Percentiles rank a stretch among this genome's conserved stretches.
Evolutionary conservation across 2,329 filamentous ascomycete species (phyloP).

Genomic region (Chalaropsis thielavioides): DNA sequence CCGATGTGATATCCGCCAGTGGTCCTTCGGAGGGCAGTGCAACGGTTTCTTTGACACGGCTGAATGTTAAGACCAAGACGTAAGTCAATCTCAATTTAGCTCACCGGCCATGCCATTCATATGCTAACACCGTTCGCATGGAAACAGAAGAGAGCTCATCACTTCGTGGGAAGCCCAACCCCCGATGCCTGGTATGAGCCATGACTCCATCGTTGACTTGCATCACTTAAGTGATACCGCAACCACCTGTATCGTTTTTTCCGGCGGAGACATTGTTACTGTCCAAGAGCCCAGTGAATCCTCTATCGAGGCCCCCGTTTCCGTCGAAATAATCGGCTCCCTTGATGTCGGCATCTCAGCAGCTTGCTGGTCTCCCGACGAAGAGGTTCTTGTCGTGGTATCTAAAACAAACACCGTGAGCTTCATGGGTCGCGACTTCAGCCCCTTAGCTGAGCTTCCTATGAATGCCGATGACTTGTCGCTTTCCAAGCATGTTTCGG

Average conservation of each 20-base stretch:
- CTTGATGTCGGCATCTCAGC: slow-evolving; percentile 84
- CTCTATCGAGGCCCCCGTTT: slow-evolving; percentile 25
- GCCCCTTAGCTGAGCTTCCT: slow-evolving; percentile 60
- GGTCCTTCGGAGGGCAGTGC: slow-evolving; percentile 59
- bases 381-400: slow-evolving; percentile 72
- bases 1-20: slow-evolving; percentile 69
- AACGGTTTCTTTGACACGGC: slow-evolving; percentile 54
- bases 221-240: slow-evolving; percentile 74
- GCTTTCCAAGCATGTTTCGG: slow-evolving; percentile 84
- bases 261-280: slow-evolving; percentile 79
- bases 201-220: slow-evolving; percentile 62
- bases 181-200: slow-evolving; percentile 57
- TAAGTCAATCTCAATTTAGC: slow-evolving; percentile 24
- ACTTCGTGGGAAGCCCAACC: slow-evolving; percentile 82
- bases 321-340: slow-evolving; percentile 89
- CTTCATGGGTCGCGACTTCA: slow-evolving; percentile 87
- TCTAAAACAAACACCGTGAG: slow-evolving; percentile 68
- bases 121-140: slow-evolving; percentile 6
- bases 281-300: slow-evolving; percentile 49
- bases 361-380: slow-evolving; percentile 87
- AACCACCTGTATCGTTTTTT: slow-evolving; percentile 67
- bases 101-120: neutral
- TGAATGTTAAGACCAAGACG: slow-evolving; percentile 36
- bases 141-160: slow-evolving; percentile 31
- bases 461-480: slow-evolving; percentile 66